phyloP scores from a whole-genome alignment of 73 alveolate species.

The Blepharisma japonicum region DNA sequence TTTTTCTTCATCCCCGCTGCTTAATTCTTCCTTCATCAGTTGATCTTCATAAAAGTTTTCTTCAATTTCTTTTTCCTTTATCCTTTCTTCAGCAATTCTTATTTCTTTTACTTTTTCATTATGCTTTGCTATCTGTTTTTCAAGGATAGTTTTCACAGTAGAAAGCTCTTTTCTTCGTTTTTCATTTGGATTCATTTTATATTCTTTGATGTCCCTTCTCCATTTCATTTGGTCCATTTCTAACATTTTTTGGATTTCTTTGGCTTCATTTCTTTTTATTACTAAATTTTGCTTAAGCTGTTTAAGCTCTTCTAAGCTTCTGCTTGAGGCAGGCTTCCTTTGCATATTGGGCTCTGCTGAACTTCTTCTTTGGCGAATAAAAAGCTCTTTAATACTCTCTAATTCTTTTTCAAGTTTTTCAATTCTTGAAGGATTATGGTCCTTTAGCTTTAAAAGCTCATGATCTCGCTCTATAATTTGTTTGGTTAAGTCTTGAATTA shows the following conservation, averaged over 20 bases:
- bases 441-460: not conserved
- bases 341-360: not conserved
- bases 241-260: not conserved
- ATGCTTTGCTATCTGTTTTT: constrained; percentile 1
- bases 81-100: constrained; percentile 6
- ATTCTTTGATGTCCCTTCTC: constrained; percentile 13
- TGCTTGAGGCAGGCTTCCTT: not conserved
- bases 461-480: constrained; percentile 23
- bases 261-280: not conserved
- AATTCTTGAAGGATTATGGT: not conserved
- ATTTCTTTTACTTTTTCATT: constrained; percentile 21
- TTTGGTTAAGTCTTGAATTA: constrained; percentile 3
- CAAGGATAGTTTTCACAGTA: not conserved
- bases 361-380: not conserved
- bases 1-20: constrained; percentile 30
- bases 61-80: not conserved
- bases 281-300: not conserved
- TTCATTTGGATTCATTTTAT: constrained; percentile 13
- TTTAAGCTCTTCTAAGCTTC: not conserved
- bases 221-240: not conserved
- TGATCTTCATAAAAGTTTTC: not conserved
- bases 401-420: constrained; percentile 7
- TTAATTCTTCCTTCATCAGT: not conserved
- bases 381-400: not conserved
- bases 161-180: not conserved